Evolutionary conservation across 2,329 filamentous ascomycete species (phyloP).

Genomic region (Aspergillus ibericus): DNA sequence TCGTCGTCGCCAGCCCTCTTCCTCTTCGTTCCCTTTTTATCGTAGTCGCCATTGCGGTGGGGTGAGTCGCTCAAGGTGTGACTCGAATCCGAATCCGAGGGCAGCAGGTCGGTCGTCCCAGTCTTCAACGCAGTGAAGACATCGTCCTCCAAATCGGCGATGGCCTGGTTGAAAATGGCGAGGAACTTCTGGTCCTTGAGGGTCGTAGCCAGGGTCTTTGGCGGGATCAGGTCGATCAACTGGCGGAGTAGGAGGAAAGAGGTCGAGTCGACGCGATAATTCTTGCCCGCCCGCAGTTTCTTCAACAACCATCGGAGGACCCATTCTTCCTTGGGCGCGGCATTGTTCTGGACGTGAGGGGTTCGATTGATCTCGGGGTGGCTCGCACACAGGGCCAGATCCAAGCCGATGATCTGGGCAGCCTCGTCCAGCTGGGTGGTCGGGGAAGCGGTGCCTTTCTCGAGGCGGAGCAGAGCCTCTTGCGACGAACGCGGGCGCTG

Average conservation of each 20-base stretch:
- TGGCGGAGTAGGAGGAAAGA: constrained; percentile 61
- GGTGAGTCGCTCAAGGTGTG: constrained; percentile 34
- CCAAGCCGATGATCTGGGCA: constrained; percentile 44
- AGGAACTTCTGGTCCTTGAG: constrained; percentile 70
- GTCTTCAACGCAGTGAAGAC: constrained; percentile 29
- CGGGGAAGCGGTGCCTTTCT: constrained; percentile 43
- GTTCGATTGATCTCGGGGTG: constrained; percentile 31
- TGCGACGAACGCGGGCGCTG: constrained; percentile 43
- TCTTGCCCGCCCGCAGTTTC: constrained; percentile 51
- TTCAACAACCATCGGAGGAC: constrained; percentile 66
- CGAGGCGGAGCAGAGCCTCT: constrained; percentile 46
- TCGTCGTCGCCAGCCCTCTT: constrained; percentile 35
- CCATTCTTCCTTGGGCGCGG: constrained; percentile 62
- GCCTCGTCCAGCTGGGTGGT: constrained; percentile 44
- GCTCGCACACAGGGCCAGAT: constrained; percentile 35
- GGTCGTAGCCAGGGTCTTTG: constrained; percentile 68
- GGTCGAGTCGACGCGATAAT: constrained; percentile 44
- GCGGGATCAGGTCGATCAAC: constrained; percentile 67
- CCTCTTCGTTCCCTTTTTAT: constrained; percentile 38
- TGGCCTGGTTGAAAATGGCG: constrained; percentile 62
- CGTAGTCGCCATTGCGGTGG: constrained; percentile 18
- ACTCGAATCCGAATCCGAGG: constrained; percentile 37
- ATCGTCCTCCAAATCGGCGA: constrained; percentile 55
- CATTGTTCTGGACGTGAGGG: constrained; percentile 22
- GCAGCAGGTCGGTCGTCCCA: constrained; percentile 22